phyloP scores from a whole-genome alignment of 1,284 basidiomycete genomes.

The Cutaneotrichosporon sp. region DNA sequence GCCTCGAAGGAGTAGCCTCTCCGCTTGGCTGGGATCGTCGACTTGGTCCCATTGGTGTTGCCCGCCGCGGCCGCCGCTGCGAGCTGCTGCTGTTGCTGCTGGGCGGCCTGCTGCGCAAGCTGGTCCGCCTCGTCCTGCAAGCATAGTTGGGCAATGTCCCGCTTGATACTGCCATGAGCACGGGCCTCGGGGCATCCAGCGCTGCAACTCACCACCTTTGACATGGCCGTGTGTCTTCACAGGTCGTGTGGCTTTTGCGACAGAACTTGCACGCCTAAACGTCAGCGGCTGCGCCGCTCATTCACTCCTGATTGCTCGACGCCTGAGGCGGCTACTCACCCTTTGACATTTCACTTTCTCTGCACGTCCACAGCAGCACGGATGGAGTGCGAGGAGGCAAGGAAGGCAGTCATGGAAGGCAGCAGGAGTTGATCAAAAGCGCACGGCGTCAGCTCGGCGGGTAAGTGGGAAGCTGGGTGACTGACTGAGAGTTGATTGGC shows the following conservation, averaged over 20 bases:
- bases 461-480: neutral
- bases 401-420: too few relatives aligned
- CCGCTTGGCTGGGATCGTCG: constrained; percentile 20
- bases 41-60: constrained; percentile 1
- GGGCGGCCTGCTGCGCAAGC: constrained; percentile 22
- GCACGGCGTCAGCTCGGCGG: constrained; percentile 1
- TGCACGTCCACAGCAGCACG: constrained; percentile 4
- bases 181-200: neutral
- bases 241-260: constrained; percentile 26
- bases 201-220: constrained; percentile 22
- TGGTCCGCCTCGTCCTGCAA: constrained; percentile 25
- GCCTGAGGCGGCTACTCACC: constrained; percentile 9
- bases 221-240: constrained; percentile 26
- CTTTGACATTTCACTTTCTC: constrained; percentile 28
- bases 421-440: neutral
- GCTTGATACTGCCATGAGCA: constrained; percentile 20
- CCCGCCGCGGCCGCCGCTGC: constrained; percentile 11
- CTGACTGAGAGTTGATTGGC: constrained; percentile 21
- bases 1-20: constrained; percentile 13
- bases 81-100: constrained; percentile 22
- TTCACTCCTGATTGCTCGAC: neutral
- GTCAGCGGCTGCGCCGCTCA: constrained; percentile 3
- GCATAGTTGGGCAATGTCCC: constrained; percentile 26
- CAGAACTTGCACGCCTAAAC: constrained; percentile 28
- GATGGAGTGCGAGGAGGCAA: neutral